These are phyloP conservation scores for Candida coquimbonensis DNA, from an alignment of 805 yeast genomes.

Conservation along the genomic window DNA sequence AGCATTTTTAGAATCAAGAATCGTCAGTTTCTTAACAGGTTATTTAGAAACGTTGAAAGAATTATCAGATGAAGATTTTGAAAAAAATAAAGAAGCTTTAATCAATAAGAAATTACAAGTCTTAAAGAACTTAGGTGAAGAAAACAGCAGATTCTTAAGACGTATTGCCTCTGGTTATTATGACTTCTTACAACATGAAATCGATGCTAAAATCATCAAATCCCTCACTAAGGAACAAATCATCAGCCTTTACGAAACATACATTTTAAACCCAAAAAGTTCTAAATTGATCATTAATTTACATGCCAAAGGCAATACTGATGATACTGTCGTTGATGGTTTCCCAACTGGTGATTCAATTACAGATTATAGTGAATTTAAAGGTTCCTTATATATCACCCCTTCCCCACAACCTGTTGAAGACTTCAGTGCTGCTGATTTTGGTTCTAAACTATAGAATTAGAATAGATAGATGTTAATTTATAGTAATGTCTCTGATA, in stretches of 20 bases:
- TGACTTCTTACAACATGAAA: slow-evolving; percentile 56
- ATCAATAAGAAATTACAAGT: slow-evolving; percentile 60
- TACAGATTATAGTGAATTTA: slow-evolving; percentile 45
- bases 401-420: slow-evolving; percentile 54
- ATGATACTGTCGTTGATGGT: slow-evolving; percentile 21
- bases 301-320: slow-evolving; percentile 36
- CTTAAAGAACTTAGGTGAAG: slow-evolving; percentile 74
- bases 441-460: slow-evolving; percentile 15
- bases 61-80: slow-evolving; percentile 59
- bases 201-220: slow-evolving; percentile 51
- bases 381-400: slow-evolving; percentile 44
- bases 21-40: slow-evolving; percentile 52
- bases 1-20: slow-evolving; percentile 67
- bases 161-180: slow-evolving; percentile 71
- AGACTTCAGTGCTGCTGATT: slow-evolving; percentile 19
- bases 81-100: slow-evolving; percentile 63
- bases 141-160: slow-evolving; percentile 56
- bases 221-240: slow-evolving; percentile 51
- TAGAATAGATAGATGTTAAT: neutral
- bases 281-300: slow-evolving; percentile 54
- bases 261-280: slow-evolving; percentile 29
- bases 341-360: slow-evolving; percentile 47
- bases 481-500: no score
- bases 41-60: slow-evolving; percentile 40
- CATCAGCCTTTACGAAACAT: slow-evolving; percentile 42